These are phyloP conservation scores for Hypericum androsaemum DNA, from an alignment of 345 rosid species.

Conservation along the genomic window DNA sequence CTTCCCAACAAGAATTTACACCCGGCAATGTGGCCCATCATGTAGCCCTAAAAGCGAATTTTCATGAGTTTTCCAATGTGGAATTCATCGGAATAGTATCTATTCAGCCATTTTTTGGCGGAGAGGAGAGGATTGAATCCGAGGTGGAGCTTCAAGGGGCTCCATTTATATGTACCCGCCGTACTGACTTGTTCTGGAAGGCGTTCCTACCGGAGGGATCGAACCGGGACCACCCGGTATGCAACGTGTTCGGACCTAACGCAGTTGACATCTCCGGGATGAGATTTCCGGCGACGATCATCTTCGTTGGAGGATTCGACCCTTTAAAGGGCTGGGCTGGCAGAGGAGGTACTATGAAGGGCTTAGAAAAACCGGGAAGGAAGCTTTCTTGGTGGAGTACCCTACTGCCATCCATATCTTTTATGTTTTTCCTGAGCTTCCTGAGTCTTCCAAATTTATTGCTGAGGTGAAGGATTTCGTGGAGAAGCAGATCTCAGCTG, in stretches of 20 bases:
- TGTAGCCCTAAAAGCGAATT: background rate
- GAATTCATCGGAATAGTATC: background rate
- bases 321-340: constrained; percentile 1
- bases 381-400: background rate
- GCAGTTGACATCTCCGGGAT: constrained; percentile 2
- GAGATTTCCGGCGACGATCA: constrained; percentile 2
- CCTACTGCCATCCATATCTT: background rate
- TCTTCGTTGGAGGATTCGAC: constrained; percentile 1
- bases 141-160: background rate
- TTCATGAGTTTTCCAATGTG: background rate
- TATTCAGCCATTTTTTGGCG: constrained; percentile 15
- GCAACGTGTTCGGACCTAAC: constrained; percentile 11
- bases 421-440: background rate
- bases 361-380: background rate
- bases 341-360: constrained; percentile 3
- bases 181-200: constrained; percentile 11
- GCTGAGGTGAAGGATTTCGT: background rate
- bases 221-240: constrained; percentile 11
- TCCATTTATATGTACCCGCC: background rate
- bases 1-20: too few relatives aligned
- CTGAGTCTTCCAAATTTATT: background rate
- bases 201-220: constrained; percentile 9
- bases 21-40: background rate
- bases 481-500: too few relatives aligned
- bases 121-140: constrained; percentile 4